These are phyloP conservation scores for Luffa acutangula DNA, from an alignment of 306 rosid species.

Conservation along the genomic window DNA sequence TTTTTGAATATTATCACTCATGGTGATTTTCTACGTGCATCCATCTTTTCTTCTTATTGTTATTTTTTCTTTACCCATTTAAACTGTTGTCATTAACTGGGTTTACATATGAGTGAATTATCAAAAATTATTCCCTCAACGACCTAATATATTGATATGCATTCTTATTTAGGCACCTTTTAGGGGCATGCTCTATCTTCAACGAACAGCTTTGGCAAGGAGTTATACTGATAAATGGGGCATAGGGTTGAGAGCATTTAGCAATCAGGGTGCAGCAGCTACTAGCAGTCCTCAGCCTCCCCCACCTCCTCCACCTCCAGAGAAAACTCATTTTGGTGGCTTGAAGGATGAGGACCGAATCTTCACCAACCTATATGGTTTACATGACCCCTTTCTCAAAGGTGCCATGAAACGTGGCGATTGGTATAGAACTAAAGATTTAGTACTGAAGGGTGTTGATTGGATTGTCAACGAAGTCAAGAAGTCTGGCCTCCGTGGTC, in stretches of 20 bases:
- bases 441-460: conserved; percentile 85
- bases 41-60: neutral
- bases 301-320: conserved; percentile 75
- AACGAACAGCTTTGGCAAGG: conserved; percentile 38
- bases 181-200: conserved; percentile 53
- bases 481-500: conserved; percentile 97
- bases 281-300: conserved; percentile 68
- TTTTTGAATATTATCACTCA: neutral
- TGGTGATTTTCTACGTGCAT: neutral
- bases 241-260: conserved; percentile 50
- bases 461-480: conserved; percentile 98
- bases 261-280: conserved; percentile 64
- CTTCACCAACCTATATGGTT: conserved; percentile 88
- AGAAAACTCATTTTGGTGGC: conserved; percentile 96
- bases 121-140: neutral
- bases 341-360: conserved; percentile 95
- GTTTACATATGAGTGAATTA: neutral
- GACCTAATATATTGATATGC: neutral
- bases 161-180: conserved; percentile 42
- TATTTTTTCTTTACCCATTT: neutral
- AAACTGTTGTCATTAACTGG: neutral
- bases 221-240: conserved; percentile 32
- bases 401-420: conserved; percentile 98
- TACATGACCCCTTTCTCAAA: conserved; percentile 88
- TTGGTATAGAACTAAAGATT: conserved; percentile 85